phyloP scores from a whole-genome alignment of 169 alveolate species.

The Theileria sp. region DNA sequence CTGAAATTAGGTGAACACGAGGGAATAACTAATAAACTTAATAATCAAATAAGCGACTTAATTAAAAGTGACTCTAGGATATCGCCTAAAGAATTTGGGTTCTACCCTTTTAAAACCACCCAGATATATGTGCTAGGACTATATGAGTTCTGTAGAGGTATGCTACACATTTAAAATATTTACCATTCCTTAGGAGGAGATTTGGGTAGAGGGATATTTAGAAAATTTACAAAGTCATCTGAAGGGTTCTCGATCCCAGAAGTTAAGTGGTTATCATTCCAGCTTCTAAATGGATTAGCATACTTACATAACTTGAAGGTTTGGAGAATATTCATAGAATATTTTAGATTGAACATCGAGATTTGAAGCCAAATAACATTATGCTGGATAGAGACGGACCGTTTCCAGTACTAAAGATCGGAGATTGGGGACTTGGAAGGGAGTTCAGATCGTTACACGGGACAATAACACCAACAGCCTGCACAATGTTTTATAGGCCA shows the following conservation, averaged over 20 bases:
- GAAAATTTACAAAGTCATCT: slow-evolving; percentile 45
- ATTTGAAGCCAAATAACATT: slow-evolving; percentile 88
- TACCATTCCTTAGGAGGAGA: slow-evolving; percentile 53
- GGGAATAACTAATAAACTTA: slow-evolving; percentile 32
- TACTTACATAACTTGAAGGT: slow-evolving; percentile 91
- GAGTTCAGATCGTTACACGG: slow-evolving; percentile 80
- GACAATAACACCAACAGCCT: slow-evolving; percentile 84
- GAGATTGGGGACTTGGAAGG: slow-evolving; percentile 88
- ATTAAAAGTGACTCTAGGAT: slow-evolving; percentile 18
- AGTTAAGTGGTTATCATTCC: slow-evolving; percentile 87
- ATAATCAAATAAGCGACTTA: slow-evolving; percentile 39
- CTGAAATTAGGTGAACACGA: slow-evolving; percentile 45
- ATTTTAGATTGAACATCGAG: slow-evolving; percentile 82
- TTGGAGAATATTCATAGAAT: background rate
- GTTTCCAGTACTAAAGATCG: slow-evolving; percentile 79
- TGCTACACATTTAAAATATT: slow-evolving; percentile 20
- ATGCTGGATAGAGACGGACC: slow-evolving; percentile 76
- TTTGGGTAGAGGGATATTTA: slow-evolving; percentile 51
- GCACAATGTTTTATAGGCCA: slow-evolving; percentile 85
- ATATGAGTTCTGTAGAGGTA: slow-evolving; percentile 82
- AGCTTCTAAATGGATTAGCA: slow-evolving; percentile 93
- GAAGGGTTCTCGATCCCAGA: slow-evolving; percentile 75
- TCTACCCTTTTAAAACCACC: slow-evolving; percentile 60
- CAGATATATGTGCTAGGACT: slow-evolving; percentile 82
- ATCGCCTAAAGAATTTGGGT: slow-evolving; percentile 29